These are phyloP conservation scores for Incumbomyces delicatus DNA, from an alignment of 2,329 filamentous ascomycete species.

Conservation along the genomic window DNA sequence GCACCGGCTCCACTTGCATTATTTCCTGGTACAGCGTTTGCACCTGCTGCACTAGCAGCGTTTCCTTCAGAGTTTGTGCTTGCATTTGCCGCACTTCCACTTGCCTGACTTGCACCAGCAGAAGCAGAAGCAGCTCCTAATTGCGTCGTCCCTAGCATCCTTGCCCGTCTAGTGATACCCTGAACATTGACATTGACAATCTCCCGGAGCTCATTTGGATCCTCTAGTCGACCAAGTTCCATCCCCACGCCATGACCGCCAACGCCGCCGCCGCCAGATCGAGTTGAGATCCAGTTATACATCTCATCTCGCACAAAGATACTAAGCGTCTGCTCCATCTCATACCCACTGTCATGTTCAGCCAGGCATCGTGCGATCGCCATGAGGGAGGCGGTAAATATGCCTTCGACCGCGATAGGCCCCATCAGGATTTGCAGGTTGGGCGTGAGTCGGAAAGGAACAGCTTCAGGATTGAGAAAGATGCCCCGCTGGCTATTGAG, in stretches of 20 bases:
- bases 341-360: constrained; percentile 58
- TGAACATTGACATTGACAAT: constrained; percentile 80
- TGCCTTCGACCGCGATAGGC: constrained; percentile 87
- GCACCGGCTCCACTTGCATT: constrained; percentile 1
- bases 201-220: constrained; percentile 56
- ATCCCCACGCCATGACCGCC: constrained; percentile 6
- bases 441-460: constrained; percentile 93
- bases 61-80: background rate
- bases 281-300: constrained; percentile 85
- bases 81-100: background rate
- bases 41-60: background rate
- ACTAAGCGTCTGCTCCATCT: constrained; percentile 88
- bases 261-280: constrained; percentile 9
- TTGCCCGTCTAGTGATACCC: constrained; percentile 80
- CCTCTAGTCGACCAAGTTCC: constrained; percentile 5
- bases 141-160: constrained; percentile 63
- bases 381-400: constrained; percentile 93
- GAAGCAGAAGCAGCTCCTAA: constrained; percentile 23
- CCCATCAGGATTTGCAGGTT: constrained; percentile 96
- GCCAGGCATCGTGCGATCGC: constrained; percentile 89
- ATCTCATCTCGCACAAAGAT: constrained; percentile 97
- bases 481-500: constrained; percentile 76
- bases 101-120: background rate
- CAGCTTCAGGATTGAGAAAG: constrained; percentile 90
- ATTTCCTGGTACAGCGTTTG: background rate